Base-by-base conservation (phyloP, 768 basidiomycete species). In the Agrocybe praecox region DNA sequence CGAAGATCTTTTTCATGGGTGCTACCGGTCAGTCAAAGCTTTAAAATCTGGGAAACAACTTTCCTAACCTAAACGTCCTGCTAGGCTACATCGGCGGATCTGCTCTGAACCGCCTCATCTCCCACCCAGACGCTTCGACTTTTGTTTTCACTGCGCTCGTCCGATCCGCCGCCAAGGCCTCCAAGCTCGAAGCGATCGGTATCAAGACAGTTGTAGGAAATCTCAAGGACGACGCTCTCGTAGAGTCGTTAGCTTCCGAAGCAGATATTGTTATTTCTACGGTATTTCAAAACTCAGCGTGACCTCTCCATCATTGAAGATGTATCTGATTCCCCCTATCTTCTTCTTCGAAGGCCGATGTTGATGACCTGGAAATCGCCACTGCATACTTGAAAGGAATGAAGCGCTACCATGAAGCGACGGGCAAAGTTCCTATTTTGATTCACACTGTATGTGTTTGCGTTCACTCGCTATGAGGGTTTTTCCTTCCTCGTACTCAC, bases 401-500 rank as follows among this genome's bases (percentile, higher is more conserved):
- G 62, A 82, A 79, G 69, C 79, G 73, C 59, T 67, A 75, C 23
- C 68, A 76, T 49, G 72, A 76, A 42, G 62, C 60, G 26, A 79
- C 78, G 0, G 78, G 80, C 1, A 72, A 65, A 1, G 63, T 67
- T 2, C 78, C 86, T 5, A 73, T 76, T 57, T 72, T 84, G 11
- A 86, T 89, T 19, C 83, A 89, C 59, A 87, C 85, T 0, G 87
- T 85, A 60, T 60, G 85, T 69, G 2, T 6, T 18, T 22, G 9
- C 8, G n/a, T 29, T 29, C 26, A 29, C 26, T 29, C n/a, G n/a
- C 26, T 29, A 29, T 29, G 26, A 9, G n/a, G n/a, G n/a, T 18
- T 8, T 29, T 21, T 15, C 6, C 10, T 15, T n/a, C 7, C 22
- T 21, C 14, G 4, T 14, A 23, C 4, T 12, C 46, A 19, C 3